Conservation (phyloP, 129 eudicot species). For the Calendula officinalis region DNA sequence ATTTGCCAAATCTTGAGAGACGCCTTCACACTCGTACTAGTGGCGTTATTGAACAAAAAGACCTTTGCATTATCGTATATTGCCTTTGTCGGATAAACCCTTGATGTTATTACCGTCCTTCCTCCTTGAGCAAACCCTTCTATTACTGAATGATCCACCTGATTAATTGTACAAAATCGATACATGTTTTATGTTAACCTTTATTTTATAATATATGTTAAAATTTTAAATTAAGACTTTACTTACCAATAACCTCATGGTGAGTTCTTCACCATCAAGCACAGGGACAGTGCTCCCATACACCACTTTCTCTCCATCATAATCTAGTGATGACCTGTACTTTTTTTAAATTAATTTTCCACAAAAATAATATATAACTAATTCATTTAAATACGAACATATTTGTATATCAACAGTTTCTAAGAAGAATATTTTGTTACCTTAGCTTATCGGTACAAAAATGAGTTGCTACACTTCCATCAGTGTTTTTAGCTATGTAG, state of each 20-base stretch:
- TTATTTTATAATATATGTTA: background rate
- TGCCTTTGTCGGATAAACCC: constrained; percentile 77
- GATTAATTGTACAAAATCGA: background rate
- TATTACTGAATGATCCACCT: constrained; percentile 91
- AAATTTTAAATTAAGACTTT: background rate
- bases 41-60: constrained; percentile 77
- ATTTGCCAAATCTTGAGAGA: constrained; percentile 72
- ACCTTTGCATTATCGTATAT: constrained; percentile 56
- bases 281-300: constrained; percentile 80
- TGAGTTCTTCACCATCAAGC: constrained; percentile 61
- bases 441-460: constrained; percentile 81
- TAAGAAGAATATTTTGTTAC: constrained; percentile 26
- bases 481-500: constrained; percentile 55
- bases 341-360: background rate
- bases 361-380: background rate
- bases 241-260: constrained; percentile 72
- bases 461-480: constrained; percentile 53
- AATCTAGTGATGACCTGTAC: constrained; percentile 73
- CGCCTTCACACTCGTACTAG: constrained; percentile 51
- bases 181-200: background rate
- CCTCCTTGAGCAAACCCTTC: constrained; percentile 93
- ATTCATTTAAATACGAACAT: background rate
- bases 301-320: constrained; percentile 50
- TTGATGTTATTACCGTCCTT: constrained; percentile 66
- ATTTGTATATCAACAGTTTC: background rate